Base-by-base conservation (phyloP, 108 stramenopile genomes). In the Aurantiochytrium sp. region DNA sequence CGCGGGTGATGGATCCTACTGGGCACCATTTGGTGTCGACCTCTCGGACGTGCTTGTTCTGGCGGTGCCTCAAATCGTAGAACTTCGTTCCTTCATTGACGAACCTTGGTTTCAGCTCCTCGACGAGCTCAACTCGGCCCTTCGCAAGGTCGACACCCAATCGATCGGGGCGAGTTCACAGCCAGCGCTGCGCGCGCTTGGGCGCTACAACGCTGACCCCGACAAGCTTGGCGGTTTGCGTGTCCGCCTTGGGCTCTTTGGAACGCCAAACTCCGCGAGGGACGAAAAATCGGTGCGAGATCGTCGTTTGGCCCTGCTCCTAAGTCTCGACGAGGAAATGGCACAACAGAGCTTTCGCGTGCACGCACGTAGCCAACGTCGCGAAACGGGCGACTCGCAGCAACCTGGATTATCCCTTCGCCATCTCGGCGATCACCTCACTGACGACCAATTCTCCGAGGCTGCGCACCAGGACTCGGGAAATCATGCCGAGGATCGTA, bases 51-150 rank as follows among this genome's bases (percentile, higher is more conserved):
- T 83, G 6, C 51, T 83, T 4, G 76, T 83, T 6, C 76, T 47
- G 19, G 76, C 76, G 23, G 51, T 83, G 49, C 76, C 76, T 12
- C 76, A 83, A 47, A 47, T 83, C 25, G 76, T 83, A 6, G 76
- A 83, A 4, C 76, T 83, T 23, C 76, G 76, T 8, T 47, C 76
- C n/a, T 83, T 83, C 76, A 83, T 83, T 28, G 76, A 83, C 51
- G 49, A 83, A 35, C 49, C 76, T 6, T 83, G 76, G 76, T 47
- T 53, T 12, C 49, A 83, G 12, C n/a, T 83, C n/a, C n/a, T 83
- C 23, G 51, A 21, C 25, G 49, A 83, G 45, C 51, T 83, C 25
- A 83, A 83, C 49, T 47, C 76, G 10, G 76, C 76, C n/a, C 23
- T 83, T 0, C 76, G 76, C 45, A 47, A 47, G 76, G 76, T 83